Percentiles rank a stretch among this genome's conserved stretches.
Conservation (phyloP, 441 rosid genomes). For the Erodium moschatum region DNA sequence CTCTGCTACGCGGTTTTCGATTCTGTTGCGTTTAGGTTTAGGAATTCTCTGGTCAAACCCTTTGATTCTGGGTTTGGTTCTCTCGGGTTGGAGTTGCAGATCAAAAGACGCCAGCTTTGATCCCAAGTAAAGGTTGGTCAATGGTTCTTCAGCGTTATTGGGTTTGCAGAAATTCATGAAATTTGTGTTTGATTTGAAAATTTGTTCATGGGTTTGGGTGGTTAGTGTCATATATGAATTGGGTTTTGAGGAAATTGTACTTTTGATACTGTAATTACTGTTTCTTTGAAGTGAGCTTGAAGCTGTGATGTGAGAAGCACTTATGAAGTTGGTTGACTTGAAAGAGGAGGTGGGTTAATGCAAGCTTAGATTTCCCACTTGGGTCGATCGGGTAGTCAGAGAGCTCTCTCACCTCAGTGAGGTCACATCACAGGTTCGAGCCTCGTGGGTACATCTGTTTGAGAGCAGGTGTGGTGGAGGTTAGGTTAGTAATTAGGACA, state of each 20-base stretch:
- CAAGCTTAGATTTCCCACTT: too few species aligned
- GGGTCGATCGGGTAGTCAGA: too few species aligned
- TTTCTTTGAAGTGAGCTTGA: not conserved
- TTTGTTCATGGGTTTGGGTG: constrained; percentile 4
- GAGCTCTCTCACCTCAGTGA: too few species aligned
- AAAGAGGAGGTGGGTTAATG: not conserved
- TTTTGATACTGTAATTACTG: not conserved
- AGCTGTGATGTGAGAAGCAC: too few species aligned
- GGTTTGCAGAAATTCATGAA: not conserved
- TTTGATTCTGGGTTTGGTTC: not conserved
- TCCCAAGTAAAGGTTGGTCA: not conserved
- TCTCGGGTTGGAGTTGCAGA: not conserved
- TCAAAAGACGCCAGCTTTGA: not conserved
- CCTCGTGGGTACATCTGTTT: too few species aligned
- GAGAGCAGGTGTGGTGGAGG: too few species aligned
- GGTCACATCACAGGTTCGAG: too few species aligned
- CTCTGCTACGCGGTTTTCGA: not conserved
- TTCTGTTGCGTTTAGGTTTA: not conserved
- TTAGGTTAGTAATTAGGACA: too few species aligned
- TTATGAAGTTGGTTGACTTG: not conserved
- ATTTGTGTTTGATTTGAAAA: not conserved
- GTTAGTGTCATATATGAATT: not conserved
- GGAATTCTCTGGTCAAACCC: not conserved
- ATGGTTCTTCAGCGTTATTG: not conserved
- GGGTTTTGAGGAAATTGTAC: not conserved